A percentile compares a stretch with the other conserved stretches of the same genome.
phyloP scores from a whole-genome alignment of 208 protist genomes.

The Trypanosoma scelopori region DNA sequence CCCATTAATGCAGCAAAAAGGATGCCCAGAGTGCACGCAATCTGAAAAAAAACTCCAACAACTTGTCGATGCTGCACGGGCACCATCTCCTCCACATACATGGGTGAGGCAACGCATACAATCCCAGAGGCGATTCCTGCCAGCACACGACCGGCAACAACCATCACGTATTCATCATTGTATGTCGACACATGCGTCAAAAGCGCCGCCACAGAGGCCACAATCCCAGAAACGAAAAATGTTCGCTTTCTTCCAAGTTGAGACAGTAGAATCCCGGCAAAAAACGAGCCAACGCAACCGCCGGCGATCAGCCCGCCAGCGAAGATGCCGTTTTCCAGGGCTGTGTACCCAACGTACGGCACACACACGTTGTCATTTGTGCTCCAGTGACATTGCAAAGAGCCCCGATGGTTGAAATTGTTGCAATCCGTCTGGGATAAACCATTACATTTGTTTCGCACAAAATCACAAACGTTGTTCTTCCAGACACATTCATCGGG shows the following conservation, averaged over 20 bases:
- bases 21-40: conserved; percentile 32
- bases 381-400: conserved; percentile 12
- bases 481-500: conserved; percentile 14
- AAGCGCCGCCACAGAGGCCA: conserved; percentile 11
- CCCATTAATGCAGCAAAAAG: conserved; percentile 33
- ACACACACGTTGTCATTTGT: background rate
- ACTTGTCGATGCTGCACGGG: conserved; percentile 18
- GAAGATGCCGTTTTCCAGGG: conserved; percentile 34
- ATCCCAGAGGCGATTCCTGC: conserved; percentile 34
- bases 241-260: conserved; percentile 22
- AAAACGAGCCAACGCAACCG: conserved; percentile 27
- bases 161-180: conserved; percentile 28
- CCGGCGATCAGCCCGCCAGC: conserved; percentile 35
- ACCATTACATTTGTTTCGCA: background rate
- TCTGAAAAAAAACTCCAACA: conserved; percentile 43
- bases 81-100: conserved; percentile 38
- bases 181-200: conserved; percentile 34
- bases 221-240: conserved; percentile 32
- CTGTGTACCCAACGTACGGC: conserved; percentile 25
- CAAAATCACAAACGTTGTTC: conserved; percentile 8
- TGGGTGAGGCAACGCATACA: conserved; percentile 22
- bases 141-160: conserved; percentile 34
- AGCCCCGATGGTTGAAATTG: background rate
- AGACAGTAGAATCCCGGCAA: conserved; percentile 21
- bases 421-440: background rate